Evolutionary conservation across 768 basidiomycete genomes (phyloP).

Genomic region (Suillus luteus): DNA sequence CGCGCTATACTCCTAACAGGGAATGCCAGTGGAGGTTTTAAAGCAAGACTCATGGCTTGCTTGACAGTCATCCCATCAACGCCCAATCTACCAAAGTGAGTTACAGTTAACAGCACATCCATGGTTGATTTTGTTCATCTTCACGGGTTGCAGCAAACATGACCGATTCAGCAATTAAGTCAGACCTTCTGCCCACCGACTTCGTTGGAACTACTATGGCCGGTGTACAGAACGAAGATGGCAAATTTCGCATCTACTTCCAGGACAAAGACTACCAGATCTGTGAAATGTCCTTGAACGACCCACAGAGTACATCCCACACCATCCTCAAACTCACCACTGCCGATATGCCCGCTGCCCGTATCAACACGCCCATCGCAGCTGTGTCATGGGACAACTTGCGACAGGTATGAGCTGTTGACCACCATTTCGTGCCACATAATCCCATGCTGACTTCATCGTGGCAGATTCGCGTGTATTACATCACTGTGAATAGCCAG

Average conservation of each 20-base stretch:
- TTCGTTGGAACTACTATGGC: slow-evolving; percentile 3
- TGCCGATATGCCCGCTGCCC: neutral
- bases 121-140: too few relatives aligned
- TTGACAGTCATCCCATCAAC: neutral
- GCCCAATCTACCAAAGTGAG: neutral
- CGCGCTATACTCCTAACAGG: neutral
- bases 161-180: neutral
- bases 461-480: neutral
- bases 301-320: neutral
- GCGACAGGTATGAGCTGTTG: neutral
- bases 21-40: neutral
- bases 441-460: neutral
- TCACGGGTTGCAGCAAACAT: neutral
- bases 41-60: neutral
- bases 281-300: neutral
- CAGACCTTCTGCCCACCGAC: slow-evolving; percentile 5
- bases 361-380: slow-evolving; percentile 3
- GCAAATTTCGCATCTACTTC: neutral
- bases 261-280: neutral
- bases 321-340: neutral
- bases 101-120: neutral
- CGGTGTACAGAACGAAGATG: slow-evolving; percentile 3
- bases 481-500: neutral
- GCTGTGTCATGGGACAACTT: neutral
- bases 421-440: neutral